phyloP scores from a whole-genome alignment of 176 grass and related monocot species.

The Cocos nucifera region DNA sequence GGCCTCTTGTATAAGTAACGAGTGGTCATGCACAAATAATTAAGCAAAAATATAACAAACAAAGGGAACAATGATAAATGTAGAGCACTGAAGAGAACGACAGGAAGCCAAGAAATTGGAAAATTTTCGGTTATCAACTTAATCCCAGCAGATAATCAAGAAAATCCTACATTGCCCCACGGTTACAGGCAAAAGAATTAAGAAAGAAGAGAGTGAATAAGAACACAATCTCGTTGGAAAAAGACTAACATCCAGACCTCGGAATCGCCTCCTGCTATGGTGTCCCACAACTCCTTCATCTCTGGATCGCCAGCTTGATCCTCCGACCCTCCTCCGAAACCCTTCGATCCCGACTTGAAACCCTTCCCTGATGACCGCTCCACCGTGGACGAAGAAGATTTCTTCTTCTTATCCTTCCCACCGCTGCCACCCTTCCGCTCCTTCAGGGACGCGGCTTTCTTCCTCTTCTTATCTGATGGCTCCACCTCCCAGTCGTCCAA shows the following conservation, averaged over 20 bases:
- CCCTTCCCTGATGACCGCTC: slow-evolving; percentile 18
- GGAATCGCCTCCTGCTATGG: slow-evolving; percentile 51
- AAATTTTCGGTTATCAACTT: no score
- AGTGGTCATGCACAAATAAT: no score
- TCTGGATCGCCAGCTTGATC: slow-evolving; percentile 41
- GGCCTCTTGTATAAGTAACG: no score
- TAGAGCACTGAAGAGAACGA: no score
- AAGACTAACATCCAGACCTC: slow-evolving; percentile 31
- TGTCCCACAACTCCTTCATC: slow-evolving; percentile 77
- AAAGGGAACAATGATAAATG: no score
- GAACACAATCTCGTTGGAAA: neutral
- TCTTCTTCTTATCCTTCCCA: slow-evolving; percentile 37
- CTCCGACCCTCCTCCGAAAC: slow-evolving; percentile 15
- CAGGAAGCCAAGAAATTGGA: no score
- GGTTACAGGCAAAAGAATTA: neutral
- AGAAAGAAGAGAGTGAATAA: neutral
- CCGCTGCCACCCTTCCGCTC: slow-evolving; percentile 22
- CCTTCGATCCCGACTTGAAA: slow-evolving; percentile 1
- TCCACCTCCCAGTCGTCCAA: slow-evolving; percentile 42
- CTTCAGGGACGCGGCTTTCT: slow-evolving; percentile 32
- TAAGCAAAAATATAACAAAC: no score
- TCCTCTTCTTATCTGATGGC: slow-evolving; percentile 15
- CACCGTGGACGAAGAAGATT: neutral
- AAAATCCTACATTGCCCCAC: no score
- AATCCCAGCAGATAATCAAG: no score